phyloP scores from a whole-genome alignment of 768 basidiomycete genomes.

The Terana coerulea region DNA sequence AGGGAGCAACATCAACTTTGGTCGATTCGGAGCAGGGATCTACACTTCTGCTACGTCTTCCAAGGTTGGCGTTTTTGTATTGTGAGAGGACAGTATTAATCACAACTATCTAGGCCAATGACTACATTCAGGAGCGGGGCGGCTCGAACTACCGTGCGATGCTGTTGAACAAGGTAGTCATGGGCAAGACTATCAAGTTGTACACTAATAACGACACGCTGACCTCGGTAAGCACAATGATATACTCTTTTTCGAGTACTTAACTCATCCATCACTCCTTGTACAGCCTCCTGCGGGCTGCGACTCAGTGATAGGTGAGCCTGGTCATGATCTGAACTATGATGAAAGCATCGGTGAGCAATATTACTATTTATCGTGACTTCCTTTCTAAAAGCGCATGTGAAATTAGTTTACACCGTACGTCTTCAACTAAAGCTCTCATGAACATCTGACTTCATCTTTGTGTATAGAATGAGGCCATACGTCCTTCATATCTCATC shows the following conservation, averaged over 20 bases:
- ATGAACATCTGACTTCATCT: neutral
- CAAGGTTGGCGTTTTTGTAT: slow-evolving; percentile 12
- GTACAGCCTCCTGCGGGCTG: slow-evolving; percentile 21
- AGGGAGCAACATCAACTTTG: neutral
- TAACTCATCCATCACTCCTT: too few species aligned
- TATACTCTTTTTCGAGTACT: too few species aligned
- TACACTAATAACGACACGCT: slow-evolving; percentile 51
- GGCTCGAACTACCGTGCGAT: slow-evolving; percentile 2
- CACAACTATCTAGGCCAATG: neutral
- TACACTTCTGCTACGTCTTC: slow-evolving; percentile 14
- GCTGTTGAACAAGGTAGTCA: slow-evolving; percentile 12
- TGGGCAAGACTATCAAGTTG: slow-evolving; percentile 57
- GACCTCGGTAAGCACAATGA: slow-evolving; percentile 26
- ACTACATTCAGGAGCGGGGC: neutral
- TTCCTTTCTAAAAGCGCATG: neutral
- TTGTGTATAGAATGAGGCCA: neutral
- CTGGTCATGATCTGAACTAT: slow-evolving; percentile 24
- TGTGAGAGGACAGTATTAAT: neutral
- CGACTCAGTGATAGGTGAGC: slow-evolving; percentile 26
- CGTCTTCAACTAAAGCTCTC: neutral
- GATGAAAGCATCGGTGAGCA: slow-evolving; percentile 26
- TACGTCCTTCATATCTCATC: too few species aligned
- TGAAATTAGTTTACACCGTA: neutral
- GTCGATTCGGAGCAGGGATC: slow-evolving; percentile 14
- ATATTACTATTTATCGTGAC: neutral